Conservation (phyloP, 805 yeast species). For the Metschnikowia arizonensis region DNA sequence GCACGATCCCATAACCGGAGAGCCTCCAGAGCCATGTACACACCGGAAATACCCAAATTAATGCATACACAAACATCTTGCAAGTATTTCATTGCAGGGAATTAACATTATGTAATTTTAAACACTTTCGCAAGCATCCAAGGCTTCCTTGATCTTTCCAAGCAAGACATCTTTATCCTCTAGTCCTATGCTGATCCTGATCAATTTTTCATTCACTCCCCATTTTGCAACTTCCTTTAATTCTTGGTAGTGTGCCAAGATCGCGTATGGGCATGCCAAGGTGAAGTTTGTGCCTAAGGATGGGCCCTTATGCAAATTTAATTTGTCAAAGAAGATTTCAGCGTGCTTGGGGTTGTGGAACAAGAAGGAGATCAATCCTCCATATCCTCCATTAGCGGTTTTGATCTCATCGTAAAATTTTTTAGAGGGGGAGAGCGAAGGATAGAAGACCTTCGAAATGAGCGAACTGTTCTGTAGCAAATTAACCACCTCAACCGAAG, state of each 20-base stretch:
- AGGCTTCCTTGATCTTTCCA: slow-evolving; percentile 14
- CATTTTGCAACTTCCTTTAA: slow-evolving; percentile 73
- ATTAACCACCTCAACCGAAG: slow-evolving; percentile 51
- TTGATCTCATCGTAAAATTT: slow-evolving; percentile 67
- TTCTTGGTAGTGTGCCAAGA: slow-evolving; percentile 81
- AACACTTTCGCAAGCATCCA: slow-evolving; percentile 10
- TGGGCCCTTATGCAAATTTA: slow-evolving; percentile 78
- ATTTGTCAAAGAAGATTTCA: slow-evolving; percentile 65
- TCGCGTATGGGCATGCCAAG: slow-evolving; percentile 83
- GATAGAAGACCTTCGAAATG: slow-evolving; percentile 68
- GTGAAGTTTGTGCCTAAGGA: slow-evolving; percentile 88
- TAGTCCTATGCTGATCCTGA: slow-evolving; percentile 80
- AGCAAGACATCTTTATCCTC: slow-evolving; percentile 62
- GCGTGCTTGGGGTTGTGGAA: slow-evolving; percentile 66
- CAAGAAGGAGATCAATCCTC: slow-evolving; percentile 75
- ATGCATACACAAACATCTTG: not conserved
- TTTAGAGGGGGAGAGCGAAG: slow-evolving; percentile 52
- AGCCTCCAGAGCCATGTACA: slow-evolving; percentile 49
- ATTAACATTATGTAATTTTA: not conserved
- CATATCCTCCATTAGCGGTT: slow-evolving; percentile 77
- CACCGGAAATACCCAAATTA: slow-evolving; percentile 15
- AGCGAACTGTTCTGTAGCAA: slow-evolving; percentile 48
- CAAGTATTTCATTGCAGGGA: not conserved
- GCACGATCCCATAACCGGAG: slow-evolving; percentile 43
- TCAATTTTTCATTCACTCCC: slow-evolving; percentile 76